phyloP scores from a whole-genome alignment of 306 rosid species.

The Cucumis hystrix region DNA sequence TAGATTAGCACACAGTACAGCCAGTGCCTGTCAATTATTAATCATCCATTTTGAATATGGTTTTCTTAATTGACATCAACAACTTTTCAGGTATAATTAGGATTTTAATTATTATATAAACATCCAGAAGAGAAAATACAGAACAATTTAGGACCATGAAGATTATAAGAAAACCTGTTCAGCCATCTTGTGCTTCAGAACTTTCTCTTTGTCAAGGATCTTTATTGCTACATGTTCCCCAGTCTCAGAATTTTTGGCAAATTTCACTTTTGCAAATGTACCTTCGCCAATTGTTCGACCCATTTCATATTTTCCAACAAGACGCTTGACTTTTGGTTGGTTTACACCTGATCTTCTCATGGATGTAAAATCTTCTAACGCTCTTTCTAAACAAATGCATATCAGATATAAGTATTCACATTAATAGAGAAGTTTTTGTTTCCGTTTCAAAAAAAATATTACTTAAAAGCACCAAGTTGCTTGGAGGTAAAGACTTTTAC shows the following conservation, averaged over 20 bases:
- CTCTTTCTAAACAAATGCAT: neutral
- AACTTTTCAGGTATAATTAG: neutral
- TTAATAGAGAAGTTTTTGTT: too few relatives aligned
- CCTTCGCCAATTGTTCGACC: constrained; percentile 99
- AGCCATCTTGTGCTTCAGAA: constrained; percentile 96
- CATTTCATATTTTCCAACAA: constrained; percentile 81
- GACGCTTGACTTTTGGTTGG: constrained; percentile 75
- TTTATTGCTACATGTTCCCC: constrained; percentile 72
- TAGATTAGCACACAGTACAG: neutral
- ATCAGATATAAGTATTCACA: neutral
- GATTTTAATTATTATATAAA: neutral
- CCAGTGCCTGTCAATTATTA: neutral
- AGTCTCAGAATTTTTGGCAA: constrained; percentile 74
- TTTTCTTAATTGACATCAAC: neutral
- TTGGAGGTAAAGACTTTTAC: neutral
- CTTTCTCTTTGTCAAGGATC: constrained; percentile 93
- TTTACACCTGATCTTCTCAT: constrained; percentile 36
- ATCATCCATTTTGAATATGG: neutral
- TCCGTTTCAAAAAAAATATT: neutral
- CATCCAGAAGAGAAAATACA: neutral
- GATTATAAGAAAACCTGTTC: constrained; percentile 50
- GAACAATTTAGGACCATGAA: neutral
- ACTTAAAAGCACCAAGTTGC: neutral
- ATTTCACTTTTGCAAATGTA: constrained; percentile 89
- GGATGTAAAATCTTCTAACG: constrained; percentile 1